Evolutionary conservation across 257 asterid species (phyloP), one percentile per base, ranked within the genome.

Genomic region (Gentiana dahurica): DNA sequence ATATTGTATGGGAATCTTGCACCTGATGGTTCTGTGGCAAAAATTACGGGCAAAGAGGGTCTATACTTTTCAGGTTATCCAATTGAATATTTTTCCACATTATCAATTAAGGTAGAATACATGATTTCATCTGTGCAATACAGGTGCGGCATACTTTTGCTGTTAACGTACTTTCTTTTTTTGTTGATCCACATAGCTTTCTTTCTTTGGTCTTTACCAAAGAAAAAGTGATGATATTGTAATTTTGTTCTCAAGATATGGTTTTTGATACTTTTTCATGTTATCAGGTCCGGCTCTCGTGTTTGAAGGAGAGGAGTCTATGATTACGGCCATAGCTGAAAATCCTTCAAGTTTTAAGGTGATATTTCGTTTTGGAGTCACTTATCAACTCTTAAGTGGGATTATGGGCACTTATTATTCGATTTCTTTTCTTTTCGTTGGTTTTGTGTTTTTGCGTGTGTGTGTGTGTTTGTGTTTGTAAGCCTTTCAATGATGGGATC

Each of bases 41-140:
- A 91, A 76, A 91, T 91, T 70, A 91, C 98, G 0, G 98, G 98
- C 62, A 91, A 91, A 76, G 98, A 91, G 74, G 98, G 98, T 67
- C 44, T 91, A 66, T 87, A 77, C 78, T 91, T 91, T 78, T 74
- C 87, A 5, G 98, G 98, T 91, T 63, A 56, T 49, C 55, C 60
- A 9, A 35, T 32, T 38, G 38, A 24, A 3, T 2, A 7, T 13
- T 52, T 45, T 4, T 32, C 52, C 33, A 37, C 32, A 8, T 47
- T 46, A 41, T 32, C 50, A 12, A 10, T 36, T 38, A 35, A 12
- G 6, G 12, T 4, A 9, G 36, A 34, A 36, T 11, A 13, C 34
- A 8, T 11, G 53, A 15, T 36, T 47, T 51, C 12, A 52, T 37
- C 15, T 46, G 13, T 47, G 51, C 37, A 1, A 41, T 7, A 41